Conservation (phyloP, 2,329 filamentous ascomycete species). For the Helminthosporium solani region DNA sequence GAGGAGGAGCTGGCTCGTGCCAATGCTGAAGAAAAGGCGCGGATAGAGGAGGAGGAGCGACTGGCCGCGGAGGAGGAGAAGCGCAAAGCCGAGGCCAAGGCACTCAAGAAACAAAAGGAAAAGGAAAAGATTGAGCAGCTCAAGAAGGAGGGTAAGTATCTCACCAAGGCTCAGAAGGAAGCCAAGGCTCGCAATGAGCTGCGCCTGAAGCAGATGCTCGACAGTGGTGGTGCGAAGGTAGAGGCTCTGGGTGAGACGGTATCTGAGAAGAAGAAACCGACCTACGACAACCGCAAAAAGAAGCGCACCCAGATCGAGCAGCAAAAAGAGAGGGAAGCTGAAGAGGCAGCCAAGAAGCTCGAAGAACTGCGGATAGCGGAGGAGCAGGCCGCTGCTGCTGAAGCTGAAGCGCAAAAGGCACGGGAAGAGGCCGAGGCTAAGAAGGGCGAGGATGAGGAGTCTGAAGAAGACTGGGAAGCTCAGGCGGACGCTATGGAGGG, state of each 20-base stretch:
- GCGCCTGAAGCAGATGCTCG: conserved; percentile 83
- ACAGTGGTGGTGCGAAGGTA: conserved; percentile 67
- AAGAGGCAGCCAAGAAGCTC: conserved; percentile 58
- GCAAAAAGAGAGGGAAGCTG: conserved; percentile 47
- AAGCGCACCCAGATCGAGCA: conserved; percentile 64
- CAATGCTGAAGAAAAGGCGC: conserved; percentile 64
- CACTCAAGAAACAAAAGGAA: conserved; percentile 79
- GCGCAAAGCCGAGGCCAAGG: conserved; percentile 70
- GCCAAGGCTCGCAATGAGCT: conserved; percentile 76
- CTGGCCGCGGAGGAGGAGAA: conserved; percentile 66
- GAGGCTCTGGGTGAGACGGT: conserved; percentile 60
- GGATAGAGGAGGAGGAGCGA: conserved; percentile 66
- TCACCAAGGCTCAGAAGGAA: conserved; percentile 83
- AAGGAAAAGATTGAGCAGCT: conserved; percentile 84
- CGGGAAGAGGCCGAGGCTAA: conserved; percentile 60
- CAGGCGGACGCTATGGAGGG: conserved; percentile 72
- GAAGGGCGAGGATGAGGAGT: conserved; percentile 63
- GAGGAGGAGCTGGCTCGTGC: conserved; percentile 64
- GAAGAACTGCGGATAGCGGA: conserved; percentile 54
- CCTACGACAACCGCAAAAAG: conserved; percentile 72
- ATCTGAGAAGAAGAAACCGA: conserved; percentile 76
- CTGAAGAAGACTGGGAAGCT: conserved; percentile 81
- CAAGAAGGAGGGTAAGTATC: conserved; percentile 83
- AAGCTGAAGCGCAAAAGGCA: conserved; percentile 70
- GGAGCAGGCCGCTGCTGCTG: conserved; percentile 73